Base-by-base conservation (phyloP, 2,329 filamentous ascomycete species). In the Mollisiaceae sp. region DNA sequence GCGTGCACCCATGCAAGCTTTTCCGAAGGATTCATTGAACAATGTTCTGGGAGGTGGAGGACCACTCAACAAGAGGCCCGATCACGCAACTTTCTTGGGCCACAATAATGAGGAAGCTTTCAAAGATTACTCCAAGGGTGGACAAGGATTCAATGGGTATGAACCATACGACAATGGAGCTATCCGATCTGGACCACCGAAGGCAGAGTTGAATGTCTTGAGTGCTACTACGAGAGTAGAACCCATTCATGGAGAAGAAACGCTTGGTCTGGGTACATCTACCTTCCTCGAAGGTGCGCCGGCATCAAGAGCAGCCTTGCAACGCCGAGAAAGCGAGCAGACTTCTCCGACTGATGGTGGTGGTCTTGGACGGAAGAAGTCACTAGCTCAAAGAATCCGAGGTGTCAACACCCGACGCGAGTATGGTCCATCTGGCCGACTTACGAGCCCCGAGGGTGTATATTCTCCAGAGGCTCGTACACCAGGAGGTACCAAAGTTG, bases 221-320 rank as follows among this genome's bases (percentile, higher is more conserved):
- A 91, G 95, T 74, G 87, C 93, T 0, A 85, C 84, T 35, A 79
- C 84, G 35, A 86, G 88, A 64, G 84, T 88, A 56, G 88, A 92
- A 64, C 86, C 90, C 56, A 85, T 98, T 15, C 93, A 98, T 72
- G 94, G 94, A 20, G 88, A 94, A 63, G 89, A 96, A 78, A 90
- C 88, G 3, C 82, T 92, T 67, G 95, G 95, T 11, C 81, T 99
- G 8, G 95, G 95, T 61, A 97, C 94, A 1, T 97, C 93, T 39
- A 99, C 95, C 1, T 98, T 98, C 82, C 80, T 99, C 24, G 95
- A 99, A 74, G 95, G 95, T 41, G 91, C 95, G 1, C 94, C 95
- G 15, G 95, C 94, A 35, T 91, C 94, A 35, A 88, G 89, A 72
- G 86, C 89, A 8, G 92, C 91, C 20, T 92, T 97, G 62, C 87